phyloP scores from a whole-genome alignment of 495 filamentous ascomycete genomes.

The Penicillium cinerascens region DNA sequence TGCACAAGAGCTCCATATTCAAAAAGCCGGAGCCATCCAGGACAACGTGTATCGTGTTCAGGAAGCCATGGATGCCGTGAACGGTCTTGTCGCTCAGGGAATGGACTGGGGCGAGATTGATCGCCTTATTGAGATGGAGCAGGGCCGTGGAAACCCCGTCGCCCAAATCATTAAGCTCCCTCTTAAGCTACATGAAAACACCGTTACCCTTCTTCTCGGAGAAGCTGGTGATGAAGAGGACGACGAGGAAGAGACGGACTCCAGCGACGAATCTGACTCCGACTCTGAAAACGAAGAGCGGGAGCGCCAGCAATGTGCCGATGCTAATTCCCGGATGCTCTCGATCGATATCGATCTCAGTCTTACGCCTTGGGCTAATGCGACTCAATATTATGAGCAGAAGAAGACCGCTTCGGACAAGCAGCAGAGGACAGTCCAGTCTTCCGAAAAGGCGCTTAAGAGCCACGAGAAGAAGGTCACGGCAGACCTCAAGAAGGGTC shows the following conservation, averaged over 20 bases:
- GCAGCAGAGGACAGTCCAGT: slow-evolving; percentile 76
- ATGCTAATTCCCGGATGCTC: slow-evolving; percentile 41
- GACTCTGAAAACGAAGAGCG: slow-evolving; percentile 54
- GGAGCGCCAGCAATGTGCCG: slow-evolving; percentile 27
- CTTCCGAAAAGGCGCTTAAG: slow-evolving; percentile 81
- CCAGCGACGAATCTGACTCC: slow-evolving; percentile 58
- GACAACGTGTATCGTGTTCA: slow-evolving; percentile 85
- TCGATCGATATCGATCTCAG: slow-evolving; percentile 81
- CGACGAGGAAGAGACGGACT: slow-evolving; percentile 52
- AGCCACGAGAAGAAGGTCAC: slow-evolving; percentile 84
- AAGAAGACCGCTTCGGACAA: slow-evolving; percentile 80
- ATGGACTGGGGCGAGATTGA: slow-evolving; percentile 97
- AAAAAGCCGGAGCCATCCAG: slow-evolving; percentile 85
- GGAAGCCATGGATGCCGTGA: slow-evolving; percentile 87
- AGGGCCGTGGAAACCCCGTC: slow-evolving; percentile 74
- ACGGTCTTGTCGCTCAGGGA: slow-evolving; percentile 80
- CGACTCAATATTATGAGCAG: slow-evolving; percentile 85
- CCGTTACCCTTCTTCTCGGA: slow-evolving; percentile 72
- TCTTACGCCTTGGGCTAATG: slow-evolving; percentile 81
- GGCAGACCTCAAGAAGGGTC: slow-evolving; percentile 74
- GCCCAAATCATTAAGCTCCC: slow-evolving; percentile 85
- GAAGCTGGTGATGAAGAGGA: slow-evolving; percentile 62
- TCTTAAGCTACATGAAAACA: slow-evolving; percentile 84
- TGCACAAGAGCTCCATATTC: slow-evolving; percentile 75
- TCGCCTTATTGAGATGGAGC: slow-evolving; percentile 81